These are phyloP conservation scores for Bassia scoparia DNA, from an alignment of 148 eudicot species.

Conservation along the genomic window DNA sequence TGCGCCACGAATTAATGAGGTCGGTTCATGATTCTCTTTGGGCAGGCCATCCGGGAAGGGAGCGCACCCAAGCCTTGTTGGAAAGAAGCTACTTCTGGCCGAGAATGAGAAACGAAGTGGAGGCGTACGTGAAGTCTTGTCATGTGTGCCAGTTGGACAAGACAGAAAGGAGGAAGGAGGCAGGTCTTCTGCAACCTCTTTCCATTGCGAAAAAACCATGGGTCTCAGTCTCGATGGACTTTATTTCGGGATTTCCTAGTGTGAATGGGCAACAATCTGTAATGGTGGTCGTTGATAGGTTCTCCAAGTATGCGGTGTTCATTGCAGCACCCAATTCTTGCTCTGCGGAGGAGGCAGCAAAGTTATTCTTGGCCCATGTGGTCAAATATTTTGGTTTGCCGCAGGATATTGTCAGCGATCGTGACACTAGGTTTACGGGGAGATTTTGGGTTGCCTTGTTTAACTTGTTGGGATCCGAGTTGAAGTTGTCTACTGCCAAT, in stretches of 20 bases:
- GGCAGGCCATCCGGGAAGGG: too few species aligned
- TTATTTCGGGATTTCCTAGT: too few species aligned
- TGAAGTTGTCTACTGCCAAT: too few species aligned
- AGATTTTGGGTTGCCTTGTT: too few species aligned
- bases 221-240: neutral
- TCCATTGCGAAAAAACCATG: neutral
- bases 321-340: neutral
- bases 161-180: neutral
- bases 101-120: neutral
- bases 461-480: too few species aligned
- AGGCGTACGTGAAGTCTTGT: neutral
- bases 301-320: neutral
- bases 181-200: neutral
- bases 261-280: neutral
- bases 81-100: neutral
- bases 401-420: neutral
- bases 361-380: neutral
- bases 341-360: neutral
- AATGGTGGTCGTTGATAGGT: neutral
- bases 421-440: too few species aligned
- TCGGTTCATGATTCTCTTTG: neutral
- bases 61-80: too few species aligned
- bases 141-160: neutral
- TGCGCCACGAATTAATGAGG: neutral
- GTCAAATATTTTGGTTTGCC: neutral